Evolutionary conservation across 1,284 basidiomycete genomes (phyloP).

Genomic region (Ustilago sp.): DNA sequence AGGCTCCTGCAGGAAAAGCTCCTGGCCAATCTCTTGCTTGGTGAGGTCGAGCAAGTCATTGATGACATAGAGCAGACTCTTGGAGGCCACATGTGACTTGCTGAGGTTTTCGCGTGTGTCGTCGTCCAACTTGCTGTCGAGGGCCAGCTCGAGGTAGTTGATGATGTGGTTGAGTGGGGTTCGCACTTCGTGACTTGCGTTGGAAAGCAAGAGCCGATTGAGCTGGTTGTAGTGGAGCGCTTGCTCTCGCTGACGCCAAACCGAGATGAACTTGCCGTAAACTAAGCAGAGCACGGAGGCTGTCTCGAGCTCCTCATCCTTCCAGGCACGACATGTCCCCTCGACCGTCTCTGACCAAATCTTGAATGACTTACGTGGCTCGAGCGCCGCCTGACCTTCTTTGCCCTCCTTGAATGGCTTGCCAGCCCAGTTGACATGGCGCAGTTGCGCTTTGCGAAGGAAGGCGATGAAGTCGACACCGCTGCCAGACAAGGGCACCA

Average conservation of each 20-base stretch:
- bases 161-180: constrained; percentile 69
- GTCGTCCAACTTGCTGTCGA: constrained; percentile 81
- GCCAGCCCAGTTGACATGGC: constrained; percentile 64
- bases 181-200: constrained; percentile 85
- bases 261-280: constrained; percentile 86
- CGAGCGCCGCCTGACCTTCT: constrained; percentile 55
- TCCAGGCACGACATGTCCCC: constrained; percentile 81
- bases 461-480: constrained; percentile 79
- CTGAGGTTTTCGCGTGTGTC: constrained; percentile 84
- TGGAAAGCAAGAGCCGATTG: constrained; percentile 83
- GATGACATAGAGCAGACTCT: constrained; percentile 76
- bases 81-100: constrained; percentile 83
- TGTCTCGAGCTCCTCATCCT: constrained; percentile 87
- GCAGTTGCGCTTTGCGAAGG: constrained; percentile 80
- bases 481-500: constrained; percentile 74
- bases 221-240: constrained; percentile 82
- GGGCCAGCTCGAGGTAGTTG: constrained; percentile 83
- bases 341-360: constrained; percentile 83
- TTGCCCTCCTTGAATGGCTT: constrained; percentile 76
- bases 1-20: constrained; percentile 83
- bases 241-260: constrained; percentile 87
- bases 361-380: constrained; percentile 66
- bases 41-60: constrained; percentile 88
- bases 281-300: constrained; percentile 86
- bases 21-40: constrained; percentile 81